Percentiles rank a stretch among this genome's conserved stretches.
Evolutionary conservation across 768 basidiomycete species (phyloP).

Genomic region (Lactifluus piperatus): DNA sequence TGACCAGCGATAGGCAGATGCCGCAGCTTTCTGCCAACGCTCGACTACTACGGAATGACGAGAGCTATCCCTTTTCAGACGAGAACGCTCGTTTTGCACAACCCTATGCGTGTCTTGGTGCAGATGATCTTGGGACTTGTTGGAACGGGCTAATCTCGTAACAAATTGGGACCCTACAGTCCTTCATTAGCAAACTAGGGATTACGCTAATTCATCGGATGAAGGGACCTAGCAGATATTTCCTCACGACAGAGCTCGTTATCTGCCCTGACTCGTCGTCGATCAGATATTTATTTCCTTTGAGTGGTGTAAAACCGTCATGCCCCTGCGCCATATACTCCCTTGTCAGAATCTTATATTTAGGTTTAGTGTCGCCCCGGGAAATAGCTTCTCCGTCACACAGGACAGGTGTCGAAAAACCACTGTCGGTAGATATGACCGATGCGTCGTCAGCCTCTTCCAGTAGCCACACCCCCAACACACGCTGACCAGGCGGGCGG

Average conservation of each 20-base stretch:
- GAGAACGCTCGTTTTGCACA: constrained; percentile 39
- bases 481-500: constrained; percentile 56
- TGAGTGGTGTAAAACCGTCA: constrained; percentile 69
- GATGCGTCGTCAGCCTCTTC: constrained; percentile 25
- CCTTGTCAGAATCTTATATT: constrained; percentile 76
- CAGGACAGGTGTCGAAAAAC: constrained; percentile 23
- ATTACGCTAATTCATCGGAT: neutral
- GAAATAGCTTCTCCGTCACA: constrained; percentile 46
- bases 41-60: constrained; percentile 26
- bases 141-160: constrained; percentile 46
- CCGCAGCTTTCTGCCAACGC: constrained; percentile 42
- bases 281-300: constrained; percentile 57
- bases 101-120: constrained; percentile 37
- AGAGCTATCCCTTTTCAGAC: constrained; percentile 9
- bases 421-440: constrained; percentile 18
- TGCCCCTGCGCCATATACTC: constrained; percentile 81
- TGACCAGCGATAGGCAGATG: constrained; percentile 34
- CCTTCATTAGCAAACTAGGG: neutral
- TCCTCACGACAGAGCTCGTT: constrained; percentile 71
- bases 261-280: constrained; percentile 79
- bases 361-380: constrained; percentile 41
- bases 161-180: constrained; percentile 62
- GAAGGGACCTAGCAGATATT: constrained; percentile 66
- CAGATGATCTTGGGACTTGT: constrained; percentile 29
- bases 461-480: constrained; percentile 59